These are phyloP conservation scores for Fusarium sublunatum DNA, from an alignment of 2,329 filamentous ascomycete genomes.

Conservation along the genomic window DNA sequence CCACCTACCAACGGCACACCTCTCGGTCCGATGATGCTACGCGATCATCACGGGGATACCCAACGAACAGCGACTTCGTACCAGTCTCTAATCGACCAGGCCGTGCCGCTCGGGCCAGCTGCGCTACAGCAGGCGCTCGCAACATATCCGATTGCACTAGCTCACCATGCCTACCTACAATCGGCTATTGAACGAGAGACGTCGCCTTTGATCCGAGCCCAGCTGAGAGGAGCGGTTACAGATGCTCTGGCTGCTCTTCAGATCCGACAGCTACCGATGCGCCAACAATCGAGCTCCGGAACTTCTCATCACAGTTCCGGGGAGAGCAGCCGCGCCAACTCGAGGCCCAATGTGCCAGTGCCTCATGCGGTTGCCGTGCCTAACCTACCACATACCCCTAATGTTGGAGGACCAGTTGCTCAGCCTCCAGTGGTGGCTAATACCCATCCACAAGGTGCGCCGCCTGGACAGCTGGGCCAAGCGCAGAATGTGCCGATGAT, in stretches of 20 bases:
- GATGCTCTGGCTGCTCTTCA: constrained; percentile 59
- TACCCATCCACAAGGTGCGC: constrained; percentile 35
- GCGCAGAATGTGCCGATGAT: constrained; percentile 20
- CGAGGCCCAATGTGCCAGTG: constrained; percentile 3
- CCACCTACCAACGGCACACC: constrained; percentile 21
- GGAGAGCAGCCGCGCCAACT: constrained; percentile 17
- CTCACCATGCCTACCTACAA: constrained; percentile 61
- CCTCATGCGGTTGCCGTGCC: constrained; percentile 17
- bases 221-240: constrained; percentile 63
- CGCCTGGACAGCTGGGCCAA: constrained; percentile 36
- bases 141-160: constrained; percentile 61
- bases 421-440: constrained; percentile 30
- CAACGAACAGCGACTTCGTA: constrained; percentile 56
- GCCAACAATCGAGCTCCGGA: constrained; percentile 34
- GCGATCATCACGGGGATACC: constrained; percentile 42
- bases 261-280: constrained; percentile 54
- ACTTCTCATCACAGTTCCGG: constrained; percentile 13
- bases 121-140: constrained; percentile 60
- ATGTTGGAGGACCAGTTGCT: constrained; percentile 4
- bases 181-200: constrained; percentile 63
- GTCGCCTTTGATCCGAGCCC: constrained; percentile 59
- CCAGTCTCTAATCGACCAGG: constrained; percentile 63
- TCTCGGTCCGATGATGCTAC: constrained; percentile 33
- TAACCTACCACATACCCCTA: constrained; percentile 1
- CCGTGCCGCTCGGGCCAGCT: constrained; percentile 62